Evolutionary conservation across 2,329 filamentous ascomycete species (phyloP), one percentile per base, ranked within the genome.

Genomic region (Cladophialophora chaetospira): DNA sequence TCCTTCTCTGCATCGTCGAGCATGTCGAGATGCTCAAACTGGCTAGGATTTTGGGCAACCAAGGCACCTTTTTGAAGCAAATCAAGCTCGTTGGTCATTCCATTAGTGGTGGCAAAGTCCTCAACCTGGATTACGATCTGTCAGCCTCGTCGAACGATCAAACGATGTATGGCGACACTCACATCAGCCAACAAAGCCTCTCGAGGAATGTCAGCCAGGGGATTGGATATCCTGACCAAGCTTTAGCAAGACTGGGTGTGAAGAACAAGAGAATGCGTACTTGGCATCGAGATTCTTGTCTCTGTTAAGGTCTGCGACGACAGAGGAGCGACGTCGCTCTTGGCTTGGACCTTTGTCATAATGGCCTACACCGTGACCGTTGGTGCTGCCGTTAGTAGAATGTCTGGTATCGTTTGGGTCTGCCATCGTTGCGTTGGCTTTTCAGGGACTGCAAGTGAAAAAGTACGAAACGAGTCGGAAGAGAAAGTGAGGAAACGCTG

Each of bases 1-100:
- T 70, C 66, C 29, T 66, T 66, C 48, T 77, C 74, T 2, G 67
- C 65, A 2, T 71, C 66, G 2, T 62, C 60, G 5, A 77, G 67
- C 0, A 65, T 67, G 0, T 66, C 57, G 19, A 76, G 71, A 4
- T 38, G 53, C 26, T 61, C 64, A n/a, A 55, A 60, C 3, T 46
- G 31, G 13, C 33, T 40, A 15, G 62, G 65, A 28, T 67, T 52
- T 45, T 74, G 66, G 6, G 67, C 66, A 31, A 65, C 66, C 6
- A 69, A 52, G 6, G 67, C 66, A n/a, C 66, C 67, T n/a, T 63
- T 43, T 47, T 53, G 44, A 6, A 60, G 40, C 53, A 60, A 26
- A n/a, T 48, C 53, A 19, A 53, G 21, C 15, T 57, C 38, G 26
- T 49, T 35, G 23, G 42, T 21, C 47, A 60, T 10, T 10, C 53